A percentile compares a stretch with the other conserved stretches of the same genome.
Conservation (phyloP, 805 yeast genomes). For the Kuraishia ogatae region DNA sequence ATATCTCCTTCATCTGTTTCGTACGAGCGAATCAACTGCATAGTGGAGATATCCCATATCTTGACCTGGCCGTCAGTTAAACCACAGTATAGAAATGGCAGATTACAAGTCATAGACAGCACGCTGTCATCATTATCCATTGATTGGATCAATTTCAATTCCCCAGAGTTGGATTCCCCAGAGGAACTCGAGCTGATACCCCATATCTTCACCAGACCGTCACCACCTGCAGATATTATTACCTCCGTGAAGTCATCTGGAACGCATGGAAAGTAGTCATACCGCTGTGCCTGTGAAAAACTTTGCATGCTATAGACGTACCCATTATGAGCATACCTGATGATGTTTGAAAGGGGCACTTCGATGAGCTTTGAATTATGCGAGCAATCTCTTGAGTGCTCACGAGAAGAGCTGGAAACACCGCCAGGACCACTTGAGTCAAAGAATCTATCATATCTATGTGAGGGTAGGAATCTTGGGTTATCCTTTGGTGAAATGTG, state of each 20-base stretch:
- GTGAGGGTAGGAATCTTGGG: constrained; percentile 42
- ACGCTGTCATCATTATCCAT: constrained; percentile 64
- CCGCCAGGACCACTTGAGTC: constrained; percentile 89
- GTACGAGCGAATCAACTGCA: constrained; percentile 49
- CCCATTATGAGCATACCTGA: constrained; percentile 86
- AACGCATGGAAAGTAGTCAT: constrained; percentile 11
- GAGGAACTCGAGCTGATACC: constrained; percentile 20
- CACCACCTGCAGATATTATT: constrained; percentile 79
- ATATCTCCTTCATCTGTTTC: constrained; percentile 39
- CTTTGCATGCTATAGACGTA: constrained; percentile 66
- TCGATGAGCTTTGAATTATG: constrained; percentile 44
- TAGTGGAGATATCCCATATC: constrained; percentile 81
- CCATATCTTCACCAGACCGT: constrained; percentile 85
- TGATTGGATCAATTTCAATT: constrained; percentile 20
- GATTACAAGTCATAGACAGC: constrained; percentile 54
- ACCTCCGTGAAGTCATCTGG: constrained; percentile 24
- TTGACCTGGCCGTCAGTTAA: constrained; percentile 65
- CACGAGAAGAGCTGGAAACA: constrained; percentile 9
- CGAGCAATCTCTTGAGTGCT: constrained; percentile 5
- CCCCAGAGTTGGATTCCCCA: constrained; percentile 1
- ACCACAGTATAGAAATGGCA: constrained; percentile 78
- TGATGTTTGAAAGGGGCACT: constrained; percentile 55
- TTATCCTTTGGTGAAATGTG: constrained; percentile 15
- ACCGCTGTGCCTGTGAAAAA: constrained; percentile 8
- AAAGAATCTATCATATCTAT: constrained; percentile 75